A percentile compares a stretch with the other conserved stretches of the same genome.
These are phyloP conservation scores for Sphaerosporella brunnea DNA, from an alignment of 495 filamentous ascomycete species.

Conservation along the genomic window DNA sequence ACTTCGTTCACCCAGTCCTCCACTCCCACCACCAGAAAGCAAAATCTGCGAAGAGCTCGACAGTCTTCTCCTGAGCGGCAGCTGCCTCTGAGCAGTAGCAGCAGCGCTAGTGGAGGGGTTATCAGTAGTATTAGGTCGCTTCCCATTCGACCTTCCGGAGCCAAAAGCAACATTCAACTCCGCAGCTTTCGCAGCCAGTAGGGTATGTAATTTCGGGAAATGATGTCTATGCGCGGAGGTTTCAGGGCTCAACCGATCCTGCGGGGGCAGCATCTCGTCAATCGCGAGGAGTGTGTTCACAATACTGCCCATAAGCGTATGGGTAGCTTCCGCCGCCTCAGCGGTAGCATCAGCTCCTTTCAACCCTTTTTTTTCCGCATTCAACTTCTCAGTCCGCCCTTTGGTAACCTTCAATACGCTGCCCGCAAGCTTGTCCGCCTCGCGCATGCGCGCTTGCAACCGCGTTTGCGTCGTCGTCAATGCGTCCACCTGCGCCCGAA, in stretches of 20 bases:
- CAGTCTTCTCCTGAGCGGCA: constrained; percentile 7
- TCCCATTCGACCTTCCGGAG: constrained; percentile 9
- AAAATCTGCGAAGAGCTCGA: constrained; percentile 12
- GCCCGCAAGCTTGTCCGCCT: constrained; percentile 18
- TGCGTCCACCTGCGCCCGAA: constrained; percentile 16
- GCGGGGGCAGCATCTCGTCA: constrained; percentile 25
- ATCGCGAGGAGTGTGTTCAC: constrained; percentile 25
- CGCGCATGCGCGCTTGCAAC: constrained; percentile 19
- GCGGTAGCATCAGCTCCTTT: constrained; percentile 23
- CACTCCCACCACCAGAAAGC: not conserved
- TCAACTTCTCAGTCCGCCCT: constrained; percentile 16
- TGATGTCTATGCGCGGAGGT: constrained; percentile 22
- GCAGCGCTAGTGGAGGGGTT: not conserved
- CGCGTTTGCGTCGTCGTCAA: constrained; percentile 16
- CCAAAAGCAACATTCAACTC: constrained; percentile 21
- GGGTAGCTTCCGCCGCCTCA: constrained; percentile 21
- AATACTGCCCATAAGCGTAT: constrained; percentile 23
- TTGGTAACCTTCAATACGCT: constrained; percentile 23
- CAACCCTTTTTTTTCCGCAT: constrained; percentile 13
- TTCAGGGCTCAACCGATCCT: constrained; percentile 18
- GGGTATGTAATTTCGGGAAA: constrained; percentile 21
- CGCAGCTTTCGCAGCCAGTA: constrained; percentile 21
- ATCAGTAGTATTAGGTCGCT: constrained; percentile 4
- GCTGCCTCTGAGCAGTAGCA: not conserved
- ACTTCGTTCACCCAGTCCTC: constrained; percentile 6